Evolutionary conservation across 192 early-diverging fungal genomes (phyloP), one percentile per base, ranked within the genome.

Genomic region (Coemansia sp.): DNA sequence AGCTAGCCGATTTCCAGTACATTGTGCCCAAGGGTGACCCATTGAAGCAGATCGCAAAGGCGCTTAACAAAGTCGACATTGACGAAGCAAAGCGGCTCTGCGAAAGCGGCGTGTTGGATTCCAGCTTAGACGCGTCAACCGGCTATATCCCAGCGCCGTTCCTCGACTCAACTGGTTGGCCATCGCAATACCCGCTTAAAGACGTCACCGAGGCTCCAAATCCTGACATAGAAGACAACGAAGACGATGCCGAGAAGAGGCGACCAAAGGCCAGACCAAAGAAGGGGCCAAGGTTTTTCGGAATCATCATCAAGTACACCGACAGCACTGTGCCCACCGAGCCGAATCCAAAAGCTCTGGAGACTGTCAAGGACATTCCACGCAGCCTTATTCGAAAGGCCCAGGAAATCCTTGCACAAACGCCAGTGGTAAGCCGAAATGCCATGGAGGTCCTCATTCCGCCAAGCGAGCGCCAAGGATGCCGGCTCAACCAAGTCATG

Each of bases 1-100:
- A 51, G 26, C 74, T 82, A 3, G 66, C 79, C 3, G 74, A 82
- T 40, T 82, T 82, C 21, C 79, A 82, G 28, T 71, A 65, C 46
- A 38, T 82, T 5, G 34, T 64, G n/a, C 56, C 66, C 9, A 66
- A 68, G 59, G 50, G 31, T 3, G 80, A 78, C 21, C 68, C 72
- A 13, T 23, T 83, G 20, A 10, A 42, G 14, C 35, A 39, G 13
- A 46, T 78, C 20, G 11, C 65, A 0, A 20, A 40, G 0, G 58
- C 48, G 3, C n/a, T 74, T 2, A 37, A 21, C 4, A 39, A 38
- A 16, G 28, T 83, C 21, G 63, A 83, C 34, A 38, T 77, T 34
- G 69, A 74, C 13, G 63, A 62, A 24, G 60, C 70, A 31, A 78
- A 78, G 48, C 23, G 53, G 36, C 11, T 74, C 2, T 58, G 65